Conservation (phyloP, 1,284 basidiomycete genomes). For the Cutaneotrichosporon arboriforme region DNA sequence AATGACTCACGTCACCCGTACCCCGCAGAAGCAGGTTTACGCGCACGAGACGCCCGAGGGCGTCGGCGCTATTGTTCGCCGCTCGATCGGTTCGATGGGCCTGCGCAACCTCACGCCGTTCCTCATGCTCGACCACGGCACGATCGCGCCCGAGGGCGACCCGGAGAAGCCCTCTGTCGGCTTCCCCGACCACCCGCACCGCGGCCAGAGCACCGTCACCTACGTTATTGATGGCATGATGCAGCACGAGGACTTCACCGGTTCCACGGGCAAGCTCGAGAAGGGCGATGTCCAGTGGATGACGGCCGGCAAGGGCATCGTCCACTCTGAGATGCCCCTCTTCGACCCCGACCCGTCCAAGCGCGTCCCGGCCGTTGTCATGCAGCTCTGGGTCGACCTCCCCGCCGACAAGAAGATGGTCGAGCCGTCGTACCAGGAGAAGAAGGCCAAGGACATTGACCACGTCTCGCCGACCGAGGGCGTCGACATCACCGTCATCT, state of each 20-base stretch:
- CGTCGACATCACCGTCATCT: conserved; percentile 75
- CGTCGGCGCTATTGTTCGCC: conserved; percentile 77
- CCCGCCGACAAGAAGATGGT: conserved; percentile 82
- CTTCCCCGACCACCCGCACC: conserved; percentile 72
- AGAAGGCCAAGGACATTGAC: conserved; percentile 48
- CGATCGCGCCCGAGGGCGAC: conserved; percentile 40
- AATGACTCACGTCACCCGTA: conserved; percentile 47
- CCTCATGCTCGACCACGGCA: conserved; percentile 58
- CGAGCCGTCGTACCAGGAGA: conserved; percentile 53
- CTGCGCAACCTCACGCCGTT: conserved; percentile 84
- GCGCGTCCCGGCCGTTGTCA: conserved; percentile 51
- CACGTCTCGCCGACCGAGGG: conserved; percentile 67
- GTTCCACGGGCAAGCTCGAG: conserved; percentile 71
- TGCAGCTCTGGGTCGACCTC: conserved; percentile 93
- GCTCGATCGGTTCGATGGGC: conserved; percentile 72
- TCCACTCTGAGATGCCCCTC: conserved; percentile 85
- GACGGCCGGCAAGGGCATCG: conserved; percentile 65
- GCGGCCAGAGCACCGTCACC: conserved; percentile 69
- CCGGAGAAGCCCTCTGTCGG: conserved; percentile 44
- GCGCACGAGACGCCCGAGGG: conserved; percentile 81
- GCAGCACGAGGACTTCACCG: conserved; percentile 86
- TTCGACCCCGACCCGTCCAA: conserved; percentile 57
- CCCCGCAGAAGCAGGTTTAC: conserved; percentile 64
- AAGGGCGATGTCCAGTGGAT: conserved; percentile 92
- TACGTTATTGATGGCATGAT: conserved; percentile 62